Evolutionary conservation across 257 asterid genomes (phyloP).

Genomic region (Perilla frutescens): DNA sequence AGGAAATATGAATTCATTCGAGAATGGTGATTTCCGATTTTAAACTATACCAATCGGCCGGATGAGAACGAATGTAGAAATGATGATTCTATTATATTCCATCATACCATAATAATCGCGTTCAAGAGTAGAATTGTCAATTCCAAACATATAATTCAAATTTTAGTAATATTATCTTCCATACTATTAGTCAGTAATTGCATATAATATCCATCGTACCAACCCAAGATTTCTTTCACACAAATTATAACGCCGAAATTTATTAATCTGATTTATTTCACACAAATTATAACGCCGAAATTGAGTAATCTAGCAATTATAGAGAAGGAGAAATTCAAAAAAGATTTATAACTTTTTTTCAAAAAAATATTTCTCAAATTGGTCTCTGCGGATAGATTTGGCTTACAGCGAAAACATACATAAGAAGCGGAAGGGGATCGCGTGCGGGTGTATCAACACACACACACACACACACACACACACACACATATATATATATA

Average conservation of each 20-base stretch:
- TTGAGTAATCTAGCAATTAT: not conserved
- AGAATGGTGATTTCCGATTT: no score
- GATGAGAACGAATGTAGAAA: no score
- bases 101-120: no score
- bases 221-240: not conserved
- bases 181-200: no score
- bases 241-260: not conserved
- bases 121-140: no score
- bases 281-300: not conserved
- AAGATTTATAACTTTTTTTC: not conserved
- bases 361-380: not conserved
- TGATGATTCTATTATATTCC: no score
- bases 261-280: not conserved
- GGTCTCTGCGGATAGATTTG: conserved; percentile 40
- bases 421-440: conserved; percentile 44
- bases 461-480: not conserved
- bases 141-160: no score
- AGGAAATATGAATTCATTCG: no score
- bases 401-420: conserved; percentile 34
- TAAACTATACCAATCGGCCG: no score
- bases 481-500: not conserved
- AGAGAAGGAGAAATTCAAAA: not conserved
- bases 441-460: conserved; percentile 38
- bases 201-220: no score
- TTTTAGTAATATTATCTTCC: no score